Base-by-base conservation (phyloP, 352 stramenopile genomes). In the Pythium rishiriense region DNA sequence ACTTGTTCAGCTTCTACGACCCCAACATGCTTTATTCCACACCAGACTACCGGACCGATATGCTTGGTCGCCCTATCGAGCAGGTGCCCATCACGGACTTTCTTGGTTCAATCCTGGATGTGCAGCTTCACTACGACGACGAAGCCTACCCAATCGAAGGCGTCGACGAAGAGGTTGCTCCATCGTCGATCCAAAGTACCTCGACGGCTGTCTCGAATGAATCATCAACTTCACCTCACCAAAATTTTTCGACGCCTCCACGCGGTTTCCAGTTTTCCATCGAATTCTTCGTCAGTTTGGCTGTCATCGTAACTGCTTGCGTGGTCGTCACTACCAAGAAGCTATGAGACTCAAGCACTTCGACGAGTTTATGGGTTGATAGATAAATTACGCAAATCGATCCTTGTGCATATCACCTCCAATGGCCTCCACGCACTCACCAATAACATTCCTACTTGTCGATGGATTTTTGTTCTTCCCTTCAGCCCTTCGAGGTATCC, bases 31-130 rank as follows among this genome's bases (percentile, higher is more conserved):
- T 97, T 24, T 76, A 81, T 39, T 96, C 88, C 10, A 95, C 79
- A 22, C 85, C 86, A 1, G 86, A 90, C 49, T 90, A 87, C 56
- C 79, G 87, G 48, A 87, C 73, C 6, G 84, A 93, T 48, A 85
- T 93, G 25, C 74, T 95, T 12, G 76, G 77, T 0, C 84, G 87
- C 21, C 72, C 81, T 10, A 82, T 96, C 56, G 73, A 91, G 31
- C 65, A 81, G 5, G 81, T 94, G 3, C 81, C 78, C 10, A 90
- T 97, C 70, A 96, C 88, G 4, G 88, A 97, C 56, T 96, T 97
- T 65, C 74, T 97, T n/a, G 87, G 88, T 7, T 96, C 88, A 5
- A 87, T 97, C 22, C 63, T 97, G 21, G 78, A 94, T 47, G 70
- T 97, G 17, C 71, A 93, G 6, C 72, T 93, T 25, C 81, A 85